A percentile compares a stretch with the other conserved stretches of the same genome.
Evolutionary conservation across 306 rosid species (phyloP).

Genomic region (cucumber (Cucumis sativus)): Cucumber_9930_V3 NC_026658.2:15081001-15081500

Average conservation of each 20-base stretch:
- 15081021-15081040: not conserved
- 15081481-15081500: constrained; percentile 24
- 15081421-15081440: constrained; percentile 51
- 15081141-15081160: not conserved
- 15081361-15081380: constrained; percentile 13
- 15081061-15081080: not conserved
- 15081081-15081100: not conserved
- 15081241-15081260: not conserved
- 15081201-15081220: constrained; percentile 1
- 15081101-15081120: not conserved
- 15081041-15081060: not conserved
- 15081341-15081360: constrained; percentile 25
- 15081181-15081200: constrained; percentile 4
- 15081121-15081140: not conserved
- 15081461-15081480: constrained; percentile 45
- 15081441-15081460: constrained; percentile 67
- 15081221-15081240: not conserved
- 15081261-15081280: not conserved
- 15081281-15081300: constrained; percentile 9
- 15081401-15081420: constrained; percentile 23
- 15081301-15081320: constrained; percentile 16
- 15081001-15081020: too few relatives aligned
- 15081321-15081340: constrained; percentile 19
- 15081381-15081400: constrained; percentile 22
- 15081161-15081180: not conserved